Conservation (phyloP, 306 rosid species). For the Sophora flavescens region DNA sequence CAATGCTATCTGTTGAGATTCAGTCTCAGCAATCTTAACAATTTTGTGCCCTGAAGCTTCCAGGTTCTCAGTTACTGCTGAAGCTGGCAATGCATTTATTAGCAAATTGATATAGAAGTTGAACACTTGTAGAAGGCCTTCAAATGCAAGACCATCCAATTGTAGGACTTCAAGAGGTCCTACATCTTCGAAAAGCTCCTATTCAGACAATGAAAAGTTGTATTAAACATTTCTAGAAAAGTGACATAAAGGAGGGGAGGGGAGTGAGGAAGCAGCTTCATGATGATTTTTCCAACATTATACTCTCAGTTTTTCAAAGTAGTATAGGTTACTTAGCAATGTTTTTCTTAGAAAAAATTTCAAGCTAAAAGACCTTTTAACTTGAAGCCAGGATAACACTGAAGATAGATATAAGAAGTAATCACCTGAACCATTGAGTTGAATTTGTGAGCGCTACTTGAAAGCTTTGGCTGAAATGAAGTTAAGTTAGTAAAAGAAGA, state of each 20-base stretch:
- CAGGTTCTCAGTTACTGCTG: slow-evolving; percentile 69
- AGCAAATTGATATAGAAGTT: slow-evolving; percentile 71
- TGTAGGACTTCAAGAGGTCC: slow-evolving; percentile 80
- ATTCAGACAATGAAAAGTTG: slow-evolving; percentile 26
- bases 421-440: slow-evolving; percentile 85
- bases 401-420: slow-evolving; percentile 14
- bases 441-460: slow-evolving; percentile 84
- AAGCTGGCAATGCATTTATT: slow-evolving; percentile 80
- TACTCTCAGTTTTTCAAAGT: slow-evolving; percentile 12
- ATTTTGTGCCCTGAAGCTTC: slow-evolving; percentile 70
- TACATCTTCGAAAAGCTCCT: slow-evolving; percentile 84
- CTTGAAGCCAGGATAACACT: background rate
- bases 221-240: slow-evolving; percentile 5
- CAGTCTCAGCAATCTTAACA: slow-evolving; percentile 85
- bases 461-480: slow-evolving; percentile 73
- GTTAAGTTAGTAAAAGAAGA: slow-evolving; percentile 48
- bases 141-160: slow-evolving; percentile 70
- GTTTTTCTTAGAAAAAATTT: background rate
- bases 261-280: slow-evolving; percentile 11
- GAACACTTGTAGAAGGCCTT: slow-evolving; percentile 75
- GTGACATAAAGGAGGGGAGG: slow-evolving; percentile 1
- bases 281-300: slow-evolving; percentile 6
- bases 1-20: slow-evolving; percentile 80
- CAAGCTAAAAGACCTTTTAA: slow-evolving; percentile 19
- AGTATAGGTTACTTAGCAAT: slow-evolving; percentile 8